Evolutionary conservation across 2,329 filamentous ascomycete genomes (phyloP), one percentile per base, ranked within the genome.

Genomic region (Fusarium buharicum): DNA sequence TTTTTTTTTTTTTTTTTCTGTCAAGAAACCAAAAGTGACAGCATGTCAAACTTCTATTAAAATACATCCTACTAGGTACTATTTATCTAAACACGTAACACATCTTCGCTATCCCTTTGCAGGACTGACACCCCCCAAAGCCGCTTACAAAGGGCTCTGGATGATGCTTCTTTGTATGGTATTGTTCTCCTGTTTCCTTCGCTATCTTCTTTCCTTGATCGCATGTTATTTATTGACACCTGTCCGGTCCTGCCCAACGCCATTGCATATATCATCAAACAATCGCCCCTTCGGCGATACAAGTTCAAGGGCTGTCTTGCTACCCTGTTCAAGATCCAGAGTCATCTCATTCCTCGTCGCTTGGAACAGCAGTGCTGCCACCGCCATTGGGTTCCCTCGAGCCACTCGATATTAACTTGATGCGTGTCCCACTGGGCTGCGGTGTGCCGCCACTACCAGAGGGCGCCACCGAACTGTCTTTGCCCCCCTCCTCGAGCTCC

Each of bases 361-460:
- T 86, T 68, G 81, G 81, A 49, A 74, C 73, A 7, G 75, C 72
- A 45, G 76, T 75, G 60, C 74, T 78, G 18, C 70, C 72, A 17
- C 77, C 72, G 16, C 76, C 77, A 41, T 79, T 79, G 22, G 70
- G 68, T 50, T 77, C 76, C 48, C 73, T 75, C 9, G 74, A 70
- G 39, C 74, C 67, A 56, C 73, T 79, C 34, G 77, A 79, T 40
- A 82, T 90, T 60, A 94, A 81, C 79, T 90, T 93, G 76, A 94
- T 93, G 53, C 89, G 82, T 4, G 85, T 86, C 13, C 82, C 76
- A 62, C 79, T 82, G 31, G 86, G 84, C 70, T 89, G 81, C 20
- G 91, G 90, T 22, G 90, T 93, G 46, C 84, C 83, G 16, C 82
- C 81, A 56, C 78, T 84, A 6, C 85, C 82, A 12, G 83, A 84